Evolutionary conservation across 1,139 yeast genomes (phyloP), one percentile per base, ranked within the genome.

Genomic region (Hansenula lynferdii): DNA sequence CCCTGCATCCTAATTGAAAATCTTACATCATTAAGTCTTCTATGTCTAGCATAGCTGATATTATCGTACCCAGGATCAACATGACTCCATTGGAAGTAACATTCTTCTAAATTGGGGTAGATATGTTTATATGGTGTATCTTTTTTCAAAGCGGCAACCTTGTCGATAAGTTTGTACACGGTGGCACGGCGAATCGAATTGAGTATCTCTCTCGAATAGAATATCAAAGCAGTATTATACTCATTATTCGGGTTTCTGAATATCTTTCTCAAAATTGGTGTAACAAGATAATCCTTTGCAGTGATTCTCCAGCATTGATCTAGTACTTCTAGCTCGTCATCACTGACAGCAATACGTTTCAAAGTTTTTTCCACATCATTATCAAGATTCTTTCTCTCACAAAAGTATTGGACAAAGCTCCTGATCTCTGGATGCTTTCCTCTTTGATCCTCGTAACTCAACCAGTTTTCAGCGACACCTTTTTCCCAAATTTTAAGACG

Each of bases 31-130:
- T 8, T 4, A 3, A 16, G 10, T 9, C 15, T 4, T n/a, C 7
- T 8, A 5, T 7, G 6, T 28, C 31, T 18, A 19, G 11, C 19
- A n/a, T 18, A n/a, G 10, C 14, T 17, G 4, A 26, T 4, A 5
- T 25, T 12, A 26, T 33, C 30, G 26, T 23, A 33, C 20, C 15
- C 30, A n/a, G 30, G 30, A 33, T 33, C 35, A 9, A 26, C 8
- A 26, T 33, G 22, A 26, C 25, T 20, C 18, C 24, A 10, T 10
- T 14, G 14, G 8, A 9, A 26, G 9, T 14, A 20, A 19, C 19
- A 17, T 17, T 31, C 34, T 18, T 31, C 34, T 12, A 16, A n/a
- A 6, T 10, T 28, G 7, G 22, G 6, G 22, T n/a, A 28, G 6
- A 18, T 10, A 6, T n/a, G 12, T n/a, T 18, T 28, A 19, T 28